Base-by-base conservation (phyloP, 257 asterid genomes). In the Solanum rostratum region DNA sequence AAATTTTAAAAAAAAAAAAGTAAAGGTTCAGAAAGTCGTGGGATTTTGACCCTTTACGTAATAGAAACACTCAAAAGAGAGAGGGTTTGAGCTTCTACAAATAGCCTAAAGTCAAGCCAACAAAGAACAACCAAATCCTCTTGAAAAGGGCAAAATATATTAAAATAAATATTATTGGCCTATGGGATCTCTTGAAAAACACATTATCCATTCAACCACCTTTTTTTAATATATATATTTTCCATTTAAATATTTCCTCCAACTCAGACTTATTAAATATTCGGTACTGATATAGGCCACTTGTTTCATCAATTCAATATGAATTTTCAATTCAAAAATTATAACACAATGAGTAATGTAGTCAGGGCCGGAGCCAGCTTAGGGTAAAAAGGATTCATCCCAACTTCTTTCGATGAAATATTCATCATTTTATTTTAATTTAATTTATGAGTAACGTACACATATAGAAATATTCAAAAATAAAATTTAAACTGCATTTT, bases 61-160 rank as follows among this genome's bases (percentile, higher is more conserved):
- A 49, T 24, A 16, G 62, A 49, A 49, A 22, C 62, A 60, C 13
- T 10, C 12, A 15, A 22, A 63, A 11, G 27, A n/a, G 65, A 60
- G 4, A 60, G 68, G 11, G 3, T 14, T 74, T 74, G 60, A 24
- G 2, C 81, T 15, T 73, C 37, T 22, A 45, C 20, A 45, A 73
- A 45, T 73, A 73, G n/a, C 73, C 62, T 29, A 52, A 33, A 39
- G 62, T 55, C 74, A 43, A 49, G 86, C 79, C 89, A 62, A 2
- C 22, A 54, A 18, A 49, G 49, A 71, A 10, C 83, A 37, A 83
- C 18, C 66, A 54, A 82, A 57, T 73, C 62, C 46, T 49, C 49
- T 81, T 53, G 81, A 41, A n/a, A 84, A 87, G 87, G 89, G 6
- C 86, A 84, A 63, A 63, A 84, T 3, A 49, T 57, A 20, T 30